Evolutionary conservation across 163 green algal species (phyloP).

Genomic region (Volvox carteri): DNA sequence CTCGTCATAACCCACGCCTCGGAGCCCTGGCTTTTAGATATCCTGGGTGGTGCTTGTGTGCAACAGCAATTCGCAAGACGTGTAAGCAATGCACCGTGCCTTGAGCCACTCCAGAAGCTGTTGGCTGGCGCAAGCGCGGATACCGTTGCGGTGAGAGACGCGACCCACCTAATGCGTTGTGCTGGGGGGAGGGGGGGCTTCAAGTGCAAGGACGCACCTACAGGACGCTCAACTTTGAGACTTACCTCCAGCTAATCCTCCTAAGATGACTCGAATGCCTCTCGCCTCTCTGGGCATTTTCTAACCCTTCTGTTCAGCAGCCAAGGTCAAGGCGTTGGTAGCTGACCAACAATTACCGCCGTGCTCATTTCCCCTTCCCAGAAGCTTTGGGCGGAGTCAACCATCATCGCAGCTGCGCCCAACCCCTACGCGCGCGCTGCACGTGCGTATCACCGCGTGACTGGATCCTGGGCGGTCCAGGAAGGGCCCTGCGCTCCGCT

Average conservation of each 20-base stretch:
- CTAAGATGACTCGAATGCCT: no score
- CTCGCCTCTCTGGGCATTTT: no score
- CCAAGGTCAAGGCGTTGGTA: no score
- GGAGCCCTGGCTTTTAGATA: slow-evolving; percentile 12
- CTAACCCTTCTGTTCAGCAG: no score
- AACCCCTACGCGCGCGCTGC: slow-evolving; percentile 21
- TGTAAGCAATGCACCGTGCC: neutral
- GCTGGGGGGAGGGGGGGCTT: no score
- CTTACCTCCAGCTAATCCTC: no score
- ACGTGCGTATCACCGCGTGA: slow-evolving; percentile 14
- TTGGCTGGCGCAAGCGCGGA: neutral
- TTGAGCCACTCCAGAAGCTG: neutral
- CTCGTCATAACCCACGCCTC: neutral
- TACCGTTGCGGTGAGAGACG: neutral
- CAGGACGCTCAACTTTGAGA: no score
- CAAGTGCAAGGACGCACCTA: no score
- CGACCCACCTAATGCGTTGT: no score
- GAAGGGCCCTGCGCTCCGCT: neutral
- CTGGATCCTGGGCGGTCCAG: neutral
- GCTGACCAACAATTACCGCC: no score
- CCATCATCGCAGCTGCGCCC: neutral
- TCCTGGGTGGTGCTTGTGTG: neutral
- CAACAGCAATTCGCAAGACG: neutral
- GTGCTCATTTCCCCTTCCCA: no score
- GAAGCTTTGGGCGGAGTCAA: neutral